Percentiles rank a stretch among this genome's conserved stretches.
Evolutionary conservation across 2,329 filamentous ascomycete species (phyloP).

Genomic region (Apiospora pterosperma): DNA sequence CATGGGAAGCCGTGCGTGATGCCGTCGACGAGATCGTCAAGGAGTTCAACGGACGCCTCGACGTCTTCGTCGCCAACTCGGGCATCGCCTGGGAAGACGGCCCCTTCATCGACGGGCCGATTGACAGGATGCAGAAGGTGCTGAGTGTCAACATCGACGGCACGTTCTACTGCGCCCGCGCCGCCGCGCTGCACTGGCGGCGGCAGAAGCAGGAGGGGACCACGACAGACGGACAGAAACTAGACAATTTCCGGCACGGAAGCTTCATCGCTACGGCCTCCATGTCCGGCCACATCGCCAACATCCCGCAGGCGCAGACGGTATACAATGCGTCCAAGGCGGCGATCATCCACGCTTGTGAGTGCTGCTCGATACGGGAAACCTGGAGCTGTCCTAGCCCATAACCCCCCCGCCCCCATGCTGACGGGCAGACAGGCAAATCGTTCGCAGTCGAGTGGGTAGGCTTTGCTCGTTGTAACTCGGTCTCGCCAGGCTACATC

Average conservation of each 20-base stretch:
- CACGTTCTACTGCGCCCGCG: conserved; percentile 73
- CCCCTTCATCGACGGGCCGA: conserved; percentile 60
- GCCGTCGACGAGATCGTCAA: conserved; percentile 50
- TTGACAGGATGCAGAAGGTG: conserved; percentile 64
- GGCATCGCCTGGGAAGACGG: conserved; percentile 73
- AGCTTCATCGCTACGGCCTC: conserved; percentile 76
- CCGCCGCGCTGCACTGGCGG: conserved; percentile 66
- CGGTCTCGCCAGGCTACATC: conserved; percentile 73
- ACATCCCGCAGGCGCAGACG: conserved; percentile 71
- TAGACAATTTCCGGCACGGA: conserved; percentile 59
- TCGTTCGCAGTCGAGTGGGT: conserved; percentile 74
- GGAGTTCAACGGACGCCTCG: conserved; percentile 72
- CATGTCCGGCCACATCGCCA: conserved; percentile 76
- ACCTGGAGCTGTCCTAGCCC: background rate
- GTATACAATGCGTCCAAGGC: conserved; percentile 74
- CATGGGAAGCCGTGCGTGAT: conserved; percentile 46
- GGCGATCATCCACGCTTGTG: conserved; percentile 56
- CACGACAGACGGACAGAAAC: conserved; percentile 56
- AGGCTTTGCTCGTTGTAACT: conserved; percentile 69
- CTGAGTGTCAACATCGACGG: conserved; percentile 71
- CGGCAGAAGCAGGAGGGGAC: conserved; percentile 67
- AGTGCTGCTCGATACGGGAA: conserved; percentile 13
- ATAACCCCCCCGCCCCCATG: background rate
- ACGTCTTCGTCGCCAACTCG: conserved; percentile 77
- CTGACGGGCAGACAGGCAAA: conserved; percentile 43